Conservation (phyloP, 2,329 filamentous ascomycete species). For the Mycogone perniciosa region DNA sequence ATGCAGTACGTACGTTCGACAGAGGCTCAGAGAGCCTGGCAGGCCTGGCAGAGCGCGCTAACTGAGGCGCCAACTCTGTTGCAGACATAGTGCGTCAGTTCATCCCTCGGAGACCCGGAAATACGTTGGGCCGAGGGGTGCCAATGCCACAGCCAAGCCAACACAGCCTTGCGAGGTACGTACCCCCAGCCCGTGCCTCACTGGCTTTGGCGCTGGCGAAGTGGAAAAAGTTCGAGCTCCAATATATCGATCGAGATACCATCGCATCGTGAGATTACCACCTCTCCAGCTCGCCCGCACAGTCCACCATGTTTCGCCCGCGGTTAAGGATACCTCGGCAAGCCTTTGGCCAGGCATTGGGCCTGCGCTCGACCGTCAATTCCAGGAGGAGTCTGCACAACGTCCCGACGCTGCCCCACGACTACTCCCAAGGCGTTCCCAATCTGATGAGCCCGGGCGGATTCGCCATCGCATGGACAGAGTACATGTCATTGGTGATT, state of each 20-base stretch:
- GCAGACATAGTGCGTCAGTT: no score
- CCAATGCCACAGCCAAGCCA: no score
- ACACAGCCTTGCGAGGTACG: not conserved
- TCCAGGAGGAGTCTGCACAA: constrained; percentile 37
- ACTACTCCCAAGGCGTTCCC: constrained; percentile 51
- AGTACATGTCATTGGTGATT: constrained; percentile 71
- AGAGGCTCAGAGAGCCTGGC: not conserved
- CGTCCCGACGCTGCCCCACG: constrained; percentile 40
- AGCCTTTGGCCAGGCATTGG: constrained; percentile 31
- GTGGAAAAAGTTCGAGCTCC: constrained; percentile 9
- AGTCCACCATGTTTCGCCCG: constrained; percentile 42
- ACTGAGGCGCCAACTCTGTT: not conserved
- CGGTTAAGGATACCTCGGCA: constrained; percentile 47
- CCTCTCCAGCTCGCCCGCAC: not conserved
- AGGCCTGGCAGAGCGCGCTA: not conserved
- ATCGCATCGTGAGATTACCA: not conserved
- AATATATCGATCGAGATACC: not conserved
- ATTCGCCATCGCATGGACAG: constrained; percentile 71
- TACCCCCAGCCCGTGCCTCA: not conserved
- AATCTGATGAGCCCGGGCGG: constrained; percentile 63
- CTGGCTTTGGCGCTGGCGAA: not conserved
- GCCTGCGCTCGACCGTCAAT: constrained; percentile 28
- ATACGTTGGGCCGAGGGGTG: no score
- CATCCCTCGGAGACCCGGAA: no score
- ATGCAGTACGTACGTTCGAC: not conserved